A percentile compares a stretch with the other conserved stretches of the same genome.
Evolutionary conservation across 306 rosid species (phyloP).

Genomic region (Prunus mume): DNA sequence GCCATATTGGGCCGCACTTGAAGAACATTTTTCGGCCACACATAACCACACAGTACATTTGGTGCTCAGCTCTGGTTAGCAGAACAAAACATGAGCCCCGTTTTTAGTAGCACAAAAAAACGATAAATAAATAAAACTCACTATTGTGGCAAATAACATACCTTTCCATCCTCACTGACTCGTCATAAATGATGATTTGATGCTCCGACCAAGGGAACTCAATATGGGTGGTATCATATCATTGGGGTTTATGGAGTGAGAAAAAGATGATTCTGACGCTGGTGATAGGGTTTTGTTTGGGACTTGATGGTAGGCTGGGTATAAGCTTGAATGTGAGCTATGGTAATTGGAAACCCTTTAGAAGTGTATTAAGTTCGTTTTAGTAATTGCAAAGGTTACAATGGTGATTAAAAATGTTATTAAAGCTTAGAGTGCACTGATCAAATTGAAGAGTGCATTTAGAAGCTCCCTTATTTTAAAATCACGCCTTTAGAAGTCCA

Average conservation of each 20-base stretch:
- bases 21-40: not conserved
- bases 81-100: not conserved
- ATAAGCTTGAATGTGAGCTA: slow-evolving; percentile 3
- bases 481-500: not conserved
- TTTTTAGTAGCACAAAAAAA: not conserved
- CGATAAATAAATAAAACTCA: not conserved
- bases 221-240: not conserved
- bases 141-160: slow-evolving; percentile 9
- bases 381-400: not conserved
- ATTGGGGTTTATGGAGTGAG: slow-evolving; percentile 9
- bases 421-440: not conserved
- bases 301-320: not conserved
- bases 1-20: not conserved
- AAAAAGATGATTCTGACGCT: not conserved
- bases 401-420: not conserved
- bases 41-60: not conserved
- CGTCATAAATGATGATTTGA: slow-evolving; percentile 14
- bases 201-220: slow-evolving; percentile 18
- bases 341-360: not conserved
- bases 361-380: not conserved
- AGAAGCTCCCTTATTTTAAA: not conserved
- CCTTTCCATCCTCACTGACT: slow-evolving; percentile 6
- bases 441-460: not conserved
- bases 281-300: not conserved
- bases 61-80: slow-evolving; percentile 4